phyloP scores from a whole-genome alignment of 345 rosid species.

The Brassica incana region DNA sequence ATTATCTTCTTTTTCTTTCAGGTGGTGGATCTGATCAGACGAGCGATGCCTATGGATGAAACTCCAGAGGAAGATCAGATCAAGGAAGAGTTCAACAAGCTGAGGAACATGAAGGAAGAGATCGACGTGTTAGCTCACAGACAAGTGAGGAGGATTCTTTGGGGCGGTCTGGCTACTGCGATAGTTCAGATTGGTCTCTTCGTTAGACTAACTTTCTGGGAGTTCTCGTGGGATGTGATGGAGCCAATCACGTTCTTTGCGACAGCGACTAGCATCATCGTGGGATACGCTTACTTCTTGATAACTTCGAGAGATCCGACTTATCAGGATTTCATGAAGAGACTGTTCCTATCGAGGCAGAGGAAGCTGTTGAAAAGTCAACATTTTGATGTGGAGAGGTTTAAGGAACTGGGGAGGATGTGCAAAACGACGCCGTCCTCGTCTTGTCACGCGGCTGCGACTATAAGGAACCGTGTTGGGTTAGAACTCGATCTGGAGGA shows the following conservation, averaged over 20 bases:
- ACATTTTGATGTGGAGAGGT: constrained; percentile 66
- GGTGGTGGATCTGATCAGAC: constrained; percentile 88
- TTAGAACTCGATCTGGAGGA: constrained; percentile 72
- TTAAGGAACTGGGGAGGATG: constrained; percentile 62
- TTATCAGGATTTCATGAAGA: constrained; percentile 93
- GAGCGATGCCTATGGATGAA: constrained; percentile 72
- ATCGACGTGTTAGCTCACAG: constrained; percentile 79
- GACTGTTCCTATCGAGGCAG: constrained; percentile 84
- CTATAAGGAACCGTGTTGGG: constrained; percentile 61
- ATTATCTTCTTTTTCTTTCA: too few relatives aligned
- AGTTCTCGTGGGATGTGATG: constrained; percentile 33
- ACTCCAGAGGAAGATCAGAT: constrained; percentile 69
- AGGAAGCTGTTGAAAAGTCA: constrained; percentile 63
- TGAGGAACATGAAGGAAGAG: constrained; percentile 71
- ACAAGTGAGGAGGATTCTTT: constrained; percentile 81
- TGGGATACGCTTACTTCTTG: constrained; percentile 90
- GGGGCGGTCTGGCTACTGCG: constrained; percentile 67
- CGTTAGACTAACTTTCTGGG: constrained; percentile 95
- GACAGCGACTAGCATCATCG: constrained; percentile 66
- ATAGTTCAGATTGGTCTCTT: constrained; percentile 67
- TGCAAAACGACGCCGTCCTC: constrained; percentile 50
- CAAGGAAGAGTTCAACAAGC: constrained; percentile 61
- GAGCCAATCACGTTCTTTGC: constrained; percentile 37
- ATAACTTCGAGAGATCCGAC: constrained; percentile 33
- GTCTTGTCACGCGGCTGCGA: constrained; percentile 51